A percentile compares a stretch with the other conserved stretches of the same genome.
These are phyloP conservation scores for Xylaria nigripes DNA, from an alignment of 495 filamentous ascomycete species.

Conservation along the genomic window DNA sequence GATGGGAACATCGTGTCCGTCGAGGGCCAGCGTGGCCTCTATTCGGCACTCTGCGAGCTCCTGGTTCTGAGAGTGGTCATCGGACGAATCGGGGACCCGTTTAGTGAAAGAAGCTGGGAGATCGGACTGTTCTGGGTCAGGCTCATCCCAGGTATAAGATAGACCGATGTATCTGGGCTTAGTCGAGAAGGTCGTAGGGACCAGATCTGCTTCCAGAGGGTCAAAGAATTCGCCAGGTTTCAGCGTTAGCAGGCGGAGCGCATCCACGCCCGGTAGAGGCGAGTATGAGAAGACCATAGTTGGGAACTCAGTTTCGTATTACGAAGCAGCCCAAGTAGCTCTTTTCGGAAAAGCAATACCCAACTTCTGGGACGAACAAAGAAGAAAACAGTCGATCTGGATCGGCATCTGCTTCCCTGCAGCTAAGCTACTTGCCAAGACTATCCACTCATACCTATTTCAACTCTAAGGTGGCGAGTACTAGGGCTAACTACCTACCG, in stretches of 20 bases:
- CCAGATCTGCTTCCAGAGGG: conserved; percentile 10
- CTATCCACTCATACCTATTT: too few relatives aligned
- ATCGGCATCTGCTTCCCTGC: too few relatives aligned
- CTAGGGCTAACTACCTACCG: too few relatives aligned
- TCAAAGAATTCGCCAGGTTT: conserved; percentile 13
- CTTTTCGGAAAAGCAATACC: too few relatives aligned
- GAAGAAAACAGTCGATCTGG: too few relatives aligned
- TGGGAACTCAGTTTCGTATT: too few relatives aligned
- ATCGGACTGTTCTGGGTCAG: neutral
- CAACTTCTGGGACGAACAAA: too few relatives aligned
- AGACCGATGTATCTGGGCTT: conserved; percentile 15
- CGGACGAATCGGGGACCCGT: conserved; percentile 25
- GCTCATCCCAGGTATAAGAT: conserved; percentile 18
- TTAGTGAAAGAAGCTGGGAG: conserved; percentile 24
- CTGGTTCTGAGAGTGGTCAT: neutral
- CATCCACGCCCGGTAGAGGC: conserved; percentile 5
- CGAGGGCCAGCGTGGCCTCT: conserved; percentile 4
- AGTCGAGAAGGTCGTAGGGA: neutral
- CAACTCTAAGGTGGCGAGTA: too few relatives aligned
- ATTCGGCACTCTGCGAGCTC: neutral
- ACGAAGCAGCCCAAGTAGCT: too few relatives aligned
- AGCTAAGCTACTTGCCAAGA: too few relatives aligned
- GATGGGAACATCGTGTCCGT: conserved; percentile 13
- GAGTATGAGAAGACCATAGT: conserved; percentile 7
- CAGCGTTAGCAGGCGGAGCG: conserved; percentile 14